Percentiles rank a stretch among this genome's conserved stretches.
Conservation (phyloP, 2,329 filamentous ascomycete genomes). For the Verticillium klebahnii region DNA sequence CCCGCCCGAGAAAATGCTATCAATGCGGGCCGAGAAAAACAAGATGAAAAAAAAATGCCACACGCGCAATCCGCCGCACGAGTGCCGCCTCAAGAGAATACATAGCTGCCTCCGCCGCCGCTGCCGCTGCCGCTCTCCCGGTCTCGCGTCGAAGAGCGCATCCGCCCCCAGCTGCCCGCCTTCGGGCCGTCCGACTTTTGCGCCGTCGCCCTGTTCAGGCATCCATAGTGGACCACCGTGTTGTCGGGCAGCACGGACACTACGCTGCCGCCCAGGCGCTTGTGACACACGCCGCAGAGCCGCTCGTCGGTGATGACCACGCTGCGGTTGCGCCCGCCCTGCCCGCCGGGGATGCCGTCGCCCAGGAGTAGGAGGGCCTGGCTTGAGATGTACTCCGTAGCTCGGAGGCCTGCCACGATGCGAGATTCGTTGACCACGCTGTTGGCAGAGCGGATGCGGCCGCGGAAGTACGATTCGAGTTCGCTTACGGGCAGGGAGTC, state of each 20-base stretch:
- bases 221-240: constrained; percentile 77
- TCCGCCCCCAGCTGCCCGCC: constrained; percentile 31
- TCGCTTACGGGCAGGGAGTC: constrained; percentile 71
- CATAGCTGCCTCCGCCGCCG: constrained; percentile 15
- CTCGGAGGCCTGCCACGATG: constrained; percentile 71
- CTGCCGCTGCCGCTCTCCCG: background rate
- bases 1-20: constrained; percentile 15
- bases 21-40: constrained; percentile 4
- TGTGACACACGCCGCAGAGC: constrained; percentile 89
- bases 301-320: constrained; percentile 84
- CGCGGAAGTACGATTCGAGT: constrained; percentile 86
- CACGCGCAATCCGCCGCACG: background rate
- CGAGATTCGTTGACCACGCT: constrained; percentile 75
- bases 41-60: constrained; percentile 2
- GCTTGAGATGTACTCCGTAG: constrained; percentile 72
- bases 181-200: constrained; percentile 25
- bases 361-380: constrained; percentile 73
- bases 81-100: constrained; percentile 1
- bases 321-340: constrained; percentile 53
- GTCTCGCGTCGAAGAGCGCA: constrained; percentile 14
- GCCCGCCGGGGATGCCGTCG: constrained; percentile 49
- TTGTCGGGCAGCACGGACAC: constrained; percentile 86
- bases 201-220: constrained; percentile 50
- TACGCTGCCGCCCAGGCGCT: constrained; percentile 85
- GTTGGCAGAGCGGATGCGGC: constrained; percentile 82